These are phyloP conservation scores for Aurifilum marmelostoma DNA, from an alignment of 2,329 filamentous ascomycete genomes.

Conservation along the genomic window DNA sequence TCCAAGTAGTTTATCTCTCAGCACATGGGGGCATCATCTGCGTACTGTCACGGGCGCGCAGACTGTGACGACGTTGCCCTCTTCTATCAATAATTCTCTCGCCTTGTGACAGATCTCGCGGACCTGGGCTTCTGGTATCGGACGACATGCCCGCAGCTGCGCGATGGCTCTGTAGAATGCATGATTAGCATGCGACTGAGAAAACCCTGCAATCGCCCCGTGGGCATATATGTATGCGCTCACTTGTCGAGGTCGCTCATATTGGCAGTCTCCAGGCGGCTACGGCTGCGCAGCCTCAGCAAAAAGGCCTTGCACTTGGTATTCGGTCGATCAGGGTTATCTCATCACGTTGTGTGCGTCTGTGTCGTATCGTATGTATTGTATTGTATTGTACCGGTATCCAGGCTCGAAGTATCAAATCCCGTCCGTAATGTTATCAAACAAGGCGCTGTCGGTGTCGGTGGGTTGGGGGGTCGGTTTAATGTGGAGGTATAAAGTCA, in stretches of 20 bases:
- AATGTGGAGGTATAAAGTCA: neutral
- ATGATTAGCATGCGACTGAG: slow-evolving; percentile 28
- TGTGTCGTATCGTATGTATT: neutral
- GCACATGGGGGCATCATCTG: neutral
- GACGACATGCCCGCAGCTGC: slow-evolving; percentile 91
- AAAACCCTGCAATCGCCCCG: slow-evolving; percentile 5
- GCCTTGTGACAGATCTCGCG: slow-evolving; percentile 97
- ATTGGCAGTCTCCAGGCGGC: slow-evolving; percentile 10
- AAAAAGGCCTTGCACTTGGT: slow-evolving; percentile 14
- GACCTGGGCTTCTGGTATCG: slow-evolving; percentile 93
- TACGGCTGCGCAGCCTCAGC: slow-evolving; percentile 24
- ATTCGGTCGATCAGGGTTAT: slow-evolving; percentile 8
- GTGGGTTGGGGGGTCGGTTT: neutral
- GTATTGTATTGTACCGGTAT: neutral
- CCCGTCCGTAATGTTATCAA: neutral
- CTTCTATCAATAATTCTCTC: slow-evolving; percentile 92
- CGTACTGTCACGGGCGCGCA: slow-evolving; percentile 89
- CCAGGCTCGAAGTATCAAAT: neutral
- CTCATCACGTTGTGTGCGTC: slow-evolving; percentile 20
- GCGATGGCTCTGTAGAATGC: slow-evolving; percentile 74
- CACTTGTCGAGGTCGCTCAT: slow-evolving; percentile 55
- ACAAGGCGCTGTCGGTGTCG: neutral
- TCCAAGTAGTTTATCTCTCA: neutral
- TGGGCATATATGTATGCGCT: slow-evolving; percentile 53
- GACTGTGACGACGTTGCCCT: slow-evolving; percentile 95